Evolutionary conservation across 2,329 filamentous ascomycete genomes (phyloP), one percentile per base, ranked within the genome.

Genomic region (Westerdykella sp.): DNA sequence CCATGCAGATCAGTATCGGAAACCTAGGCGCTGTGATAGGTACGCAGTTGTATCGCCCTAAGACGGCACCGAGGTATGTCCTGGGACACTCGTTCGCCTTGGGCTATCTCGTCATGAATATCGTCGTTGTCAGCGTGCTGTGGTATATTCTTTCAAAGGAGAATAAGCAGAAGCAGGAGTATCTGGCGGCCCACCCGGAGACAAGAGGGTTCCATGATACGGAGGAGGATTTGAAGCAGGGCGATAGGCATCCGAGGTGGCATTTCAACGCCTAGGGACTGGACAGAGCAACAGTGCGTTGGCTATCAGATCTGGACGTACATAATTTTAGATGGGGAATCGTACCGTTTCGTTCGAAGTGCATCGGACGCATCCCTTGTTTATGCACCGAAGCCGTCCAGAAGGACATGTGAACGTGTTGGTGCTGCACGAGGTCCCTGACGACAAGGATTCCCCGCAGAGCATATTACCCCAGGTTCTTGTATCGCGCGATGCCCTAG

Each of bases 1-100:
- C 69, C 1, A 68, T 75, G 49, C 74, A 77, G 53, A 71, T 77
- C 30, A 69, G 64, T 0, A 61, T 77, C 18, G 75, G 75, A 0
- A 77, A 77, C 30, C 44, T 73, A 63, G 65, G 64, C 5, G 64
- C 56, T n/a, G 65, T 68, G 3, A 34, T 68, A 6, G 65, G 65
- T 4, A 67, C 64, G 13, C 65, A 68, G 50, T 43, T 68, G 12
- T 68, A 67, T 38, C 49, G 65, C 6, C 60, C 64, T 2, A 59
- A 52, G 0, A 65, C 60, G 0, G 43, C 59, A 13, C 65, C 65
- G 6, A 40, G 63, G 21, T 68, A 68, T 44, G 42, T 67, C 6
- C 42, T 67, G 1, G 65, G 65, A 0, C 65, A 68, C 42, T 51
- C 54, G 0, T 63, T 67, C 50, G 63, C 64, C 23, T 47, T 68